Conservation (phyloP, 2,329 filamentous ascomycete genomes). For the Ceratocystis papillata region DNA sequence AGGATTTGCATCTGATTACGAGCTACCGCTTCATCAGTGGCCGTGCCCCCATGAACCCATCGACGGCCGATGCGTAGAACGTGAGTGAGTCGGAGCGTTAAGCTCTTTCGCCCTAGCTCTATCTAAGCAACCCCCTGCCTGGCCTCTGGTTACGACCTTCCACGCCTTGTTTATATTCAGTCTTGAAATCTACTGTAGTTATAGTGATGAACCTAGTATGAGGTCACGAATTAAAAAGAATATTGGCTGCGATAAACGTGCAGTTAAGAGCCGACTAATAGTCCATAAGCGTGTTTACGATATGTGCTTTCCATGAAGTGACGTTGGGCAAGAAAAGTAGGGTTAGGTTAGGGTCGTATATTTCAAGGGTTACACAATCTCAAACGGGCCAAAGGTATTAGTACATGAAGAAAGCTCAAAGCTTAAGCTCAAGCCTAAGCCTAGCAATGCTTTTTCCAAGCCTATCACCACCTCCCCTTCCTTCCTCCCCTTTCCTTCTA, state of each 20-base stretch:
- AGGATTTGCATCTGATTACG: constrained; percentile 31
- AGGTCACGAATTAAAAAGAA: neutral
- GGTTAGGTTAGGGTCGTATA: neutral
- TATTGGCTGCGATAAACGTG: neutral
- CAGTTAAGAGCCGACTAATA: too few relatives aligned
- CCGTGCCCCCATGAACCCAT: constrained; percentile 21
- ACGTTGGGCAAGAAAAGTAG: neutral
- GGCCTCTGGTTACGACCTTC: too few relatives aligned
- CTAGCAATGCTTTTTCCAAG: neutral
- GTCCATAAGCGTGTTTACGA: too few relatives aligned
- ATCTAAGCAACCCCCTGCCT: neutral
- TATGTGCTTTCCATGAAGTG: neutral
- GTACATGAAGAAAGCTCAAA: neutral
- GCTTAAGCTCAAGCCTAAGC: neutral
- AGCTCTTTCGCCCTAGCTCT: neutral
- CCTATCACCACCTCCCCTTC: neutral
- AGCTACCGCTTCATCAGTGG: constrained; percentile 32
- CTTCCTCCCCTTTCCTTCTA: neutral
- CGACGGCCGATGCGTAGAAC: neutral
- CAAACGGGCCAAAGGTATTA: neutral
- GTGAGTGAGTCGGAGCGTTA: neutral
- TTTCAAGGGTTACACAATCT: neutral
- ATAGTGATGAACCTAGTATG: neutral
- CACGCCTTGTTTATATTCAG: too few relatives aligned
- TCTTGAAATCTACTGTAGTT: neutral